Evolutionary conservation across 495 filamentous ascomycete genomes (phyloP).

Genomic region (Penicillium soppii): DNA sequence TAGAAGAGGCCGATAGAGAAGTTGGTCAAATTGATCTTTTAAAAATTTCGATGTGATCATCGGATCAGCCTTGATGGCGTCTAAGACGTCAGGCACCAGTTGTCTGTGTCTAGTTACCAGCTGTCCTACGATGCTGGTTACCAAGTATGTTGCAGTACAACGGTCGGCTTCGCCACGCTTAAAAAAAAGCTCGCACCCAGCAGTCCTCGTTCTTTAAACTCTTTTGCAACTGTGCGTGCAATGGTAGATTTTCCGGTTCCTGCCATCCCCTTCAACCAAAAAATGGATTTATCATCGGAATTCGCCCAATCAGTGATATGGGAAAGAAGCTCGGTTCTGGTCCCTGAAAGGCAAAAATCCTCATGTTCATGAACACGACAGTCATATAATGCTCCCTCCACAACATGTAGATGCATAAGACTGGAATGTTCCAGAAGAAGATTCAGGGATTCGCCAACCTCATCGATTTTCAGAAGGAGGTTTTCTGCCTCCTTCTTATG

Average conservation of each 20-base stretch:
- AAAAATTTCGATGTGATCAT: slow-evolving; percentile 31
- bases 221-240: slow-evolving; percentile 22
- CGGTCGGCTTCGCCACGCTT: slow-evolving; percentile 42
- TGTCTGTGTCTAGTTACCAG: slow-evolving; percentile 28
- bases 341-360: slow-evolving; percentile 25
- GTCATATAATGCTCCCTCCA: slow-evolving; percentile 20
- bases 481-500: neutral
- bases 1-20: slow-evolving; percentile 41
- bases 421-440: neutral
- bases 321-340: slow-evolving; percentile 26
- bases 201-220: slow-evolving; percentile 1
- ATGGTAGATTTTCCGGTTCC: slow-evolving; percentile 43
- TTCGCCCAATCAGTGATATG: slow-evolving; percentile 27
- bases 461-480: slow-evolving; percentile 2
- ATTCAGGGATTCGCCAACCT: neutral
- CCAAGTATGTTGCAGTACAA: slow-evolving; percentile 34
- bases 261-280: slow-evolving; percentile 40
- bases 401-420: slow-evolving; percentile 5
- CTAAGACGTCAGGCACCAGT: slow-evolving; percentile 28
- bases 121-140: slow-evolving; percentile 44
- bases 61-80: slow-evolving; percentile 35
- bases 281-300: slow-evolving; percentile 24
- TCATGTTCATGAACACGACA: slow-evolving; percentile 19
- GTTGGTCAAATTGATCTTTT: slow-evolving; percentile 46
- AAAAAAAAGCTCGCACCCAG: slow-evolving; percentile 48